Evolutionary conservation across 345 rosid species (phyloP), one percentile per base, ranked within the genome.

Genomic region (Lumnitzera racemosa): DNA sequence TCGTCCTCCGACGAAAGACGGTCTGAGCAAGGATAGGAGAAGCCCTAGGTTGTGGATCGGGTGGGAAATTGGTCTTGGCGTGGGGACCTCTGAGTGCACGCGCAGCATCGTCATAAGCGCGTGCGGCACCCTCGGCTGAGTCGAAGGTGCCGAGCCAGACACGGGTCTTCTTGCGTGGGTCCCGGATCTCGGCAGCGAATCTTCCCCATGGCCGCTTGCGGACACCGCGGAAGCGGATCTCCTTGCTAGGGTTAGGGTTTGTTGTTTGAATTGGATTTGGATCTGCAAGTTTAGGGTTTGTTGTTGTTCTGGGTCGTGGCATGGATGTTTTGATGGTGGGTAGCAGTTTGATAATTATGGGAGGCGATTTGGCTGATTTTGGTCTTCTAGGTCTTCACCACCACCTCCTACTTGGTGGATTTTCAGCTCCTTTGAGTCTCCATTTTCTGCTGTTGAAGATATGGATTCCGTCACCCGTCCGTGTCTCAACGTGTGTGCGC

Each of bases 81-180:
- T 75, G 67, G 52, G 76, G 53, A 11, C 76, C 79, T 20, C 79
- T 76, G 41, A 71, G 63, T 46, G 67, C 54, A 5, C 72, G 61
- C 3, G 79, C 79, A 2, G 79, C 79, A 48, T 55, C 70, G 31
- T 75, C 79, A 23, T 75, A 75, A 5, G 79, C 76, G 0, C 72
- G 70, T 2, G 73, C 76, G 1, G 79, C 79, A 24, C 67, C 79
- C 49, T 71, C 73, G 41, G 76, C 76, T 0, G 79, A 64, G 55
- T 75, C 73, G 27, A 75, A 75, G 12, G 76, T 75, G 13, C 73
- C 79, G 12, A 75, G 70, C 79, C 76, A 71, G 6, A 72, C 64
- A 12, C 79, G 76, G 4, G 79, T 61, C 69, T 75, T 75, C 60
- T 71, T 75, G 76, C 67, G 68, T 0, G 76, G 80, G 53, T 71